Base-by-base conservation (phyloP, 192 early-diverging fungal genomes). In the Mortierella hygrophila region DNA sequence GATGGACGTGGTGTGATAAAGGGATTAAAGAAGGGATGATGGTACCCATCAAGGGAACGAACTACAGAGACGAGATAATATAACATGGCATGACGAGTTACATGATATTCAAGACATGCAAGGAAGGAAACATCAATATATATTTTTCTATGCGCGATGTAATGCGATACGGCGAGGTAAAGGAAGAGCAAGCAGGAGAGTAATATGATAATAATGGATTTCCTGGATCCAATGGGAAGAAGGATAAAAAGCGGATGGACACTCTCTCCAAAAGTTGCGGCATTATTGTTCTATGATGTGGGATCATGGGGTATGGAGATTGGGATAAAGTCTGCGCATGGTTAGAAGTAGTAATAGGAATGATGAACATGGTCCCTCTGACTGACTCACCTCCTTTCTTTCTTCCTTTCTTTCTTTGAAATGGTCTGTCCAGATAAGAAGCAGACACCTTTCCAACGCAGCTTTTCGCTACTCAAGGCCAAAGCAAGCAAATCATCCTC, bases 371-470 rank as follows among this genome's bases (percentile, higher is more conserved):
- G 55, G 55, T 26, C 9, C 26, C n/a, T n/a, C n/a, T 65, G 60
- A 15, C 29, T 32, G 54, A 55, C 54, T 55, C 20, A 0, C 5
- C 26, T 65, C 26, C 11, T 29, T 23, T 29, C 26, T 10, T 65
- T 35, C 13, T 26, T 11, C 16, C 44, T 15, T 32, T 2, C 16
- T 21, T n/a, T 16, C 38, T 52, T 11, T 42, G 54, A 52, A 52
- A 52, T 52, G 49, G 16, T 57, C 35, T 49, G 37, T 63, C 35
- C 68, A 81, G 81, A 82, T 57, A 82, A 72, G 54, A 82, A 77
- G 40, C 52, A 37, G 35, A 46, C 68, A 1, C 72, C 81, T 15
- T 71, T 82, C 42, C 63, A 75, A 40, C 54, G 70, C 32, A 68
- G 72, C 23, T 55, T 82, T 23, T 77, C 81, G 7, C 46, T 76